phyloP scores from a whole-genome alignment of 352 stramenopile species.

The Peronospora belbahrii region DNA sequence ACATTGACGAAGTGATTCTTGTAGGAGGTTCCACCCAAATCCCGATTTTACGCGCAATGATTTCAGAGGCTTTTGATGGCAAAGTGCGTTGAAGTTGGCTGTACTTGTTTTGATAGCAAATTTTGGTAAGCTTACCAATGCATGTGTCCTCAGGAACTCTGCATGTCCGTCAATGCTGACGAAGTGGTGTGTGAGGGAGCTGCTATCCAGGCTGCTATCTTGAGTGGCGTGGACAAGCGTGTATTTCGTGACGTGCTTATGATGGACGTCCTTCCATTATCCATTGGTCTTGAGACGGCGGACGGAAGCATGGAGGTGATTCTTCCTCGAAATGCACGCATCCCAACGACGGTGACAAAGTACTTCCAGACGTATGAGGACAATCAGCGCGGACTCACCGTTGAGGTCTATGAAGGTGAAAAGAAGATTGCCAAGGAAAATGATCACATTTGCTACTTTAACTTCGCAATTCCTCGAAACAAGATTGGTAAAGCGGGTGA shows the following conservation, averaged over 20 bases:
- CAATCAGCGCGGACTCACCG: slow-evolving; percentile 54
- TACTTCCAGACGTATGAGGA: slow-evolving; percentile 78
- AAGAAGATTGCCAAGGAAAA: slow-evolving; percentile 69
- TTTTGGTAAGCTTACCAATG: not conserved
- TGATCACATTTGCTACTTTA: slow-evolving; percentile 83
- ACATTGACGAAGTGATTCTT: slow-evolving; percentile 93
- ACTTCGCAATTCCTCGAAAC: slow-evolving; percentile 63
- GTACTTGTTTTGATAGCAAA: not conserved
- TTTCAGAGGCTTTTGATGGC: slow-evolving; percentile 94
- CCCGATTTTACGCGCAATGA: slow-evolving; percentile 89
- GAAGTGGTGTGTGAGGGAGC: slow-evolving; percentile 97
- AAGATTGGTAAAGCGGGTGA: slow-evolving; percentile 67
- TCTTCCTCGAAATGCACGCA: slow-evolving; percentile 89
- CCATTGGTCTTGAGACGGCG: slow-evolving; percentile 95
- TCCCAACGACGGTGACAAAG: slow-evolving; percentile 72
- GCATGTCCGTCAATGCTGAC: slow-evolving; percentile 96
- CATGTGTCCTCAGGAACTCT: slow-evolving; percentile 79
- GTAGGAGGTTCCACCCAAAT: slow-evolving; percentile 95
- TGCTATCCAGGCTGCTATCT: slow-evolving; percentile 95
- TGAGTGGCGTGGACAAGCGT: slow-evolving; percentile 90
- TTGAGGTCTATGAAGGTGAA: slow-evolving; percentile 82
- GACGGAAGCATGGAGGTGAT: slow-evolving; percentile 97
- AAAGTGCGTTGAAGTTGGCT: slow-evolving; percentile 45
- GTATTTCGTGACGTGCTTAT: slow-evolving; percentile 94
- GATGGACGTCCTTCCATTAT: slow-evolving; percentile 96